Evolutionary conservation across 441 rosid species (phyloP), one percentile per base, ranked within the genome.

Genomic region (Adansonia grandidieri): DNA sequence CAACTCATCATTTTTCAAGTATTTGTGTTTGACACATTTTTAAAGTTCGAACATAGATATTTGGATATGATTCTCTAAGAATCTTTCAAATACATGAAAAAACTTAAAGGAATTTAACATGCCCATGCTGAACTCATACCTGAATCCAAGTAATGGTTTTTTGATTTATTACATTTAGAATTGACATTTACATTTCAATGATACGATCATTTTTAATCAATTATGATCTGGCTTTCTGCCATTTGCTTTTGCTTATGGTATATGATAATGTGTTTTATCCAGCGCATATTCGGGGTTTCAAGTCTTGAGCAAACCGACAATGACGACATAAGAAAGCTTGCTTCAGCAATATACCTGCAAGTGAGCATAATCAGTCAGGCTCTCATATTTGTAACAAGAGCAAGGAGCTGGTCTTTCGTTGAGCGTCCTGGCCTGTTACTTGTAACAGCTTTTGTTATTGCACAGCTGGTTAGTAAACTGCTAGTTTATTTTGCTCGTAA

Each of bases 291-390:
- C 65, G 86, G 87, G 63, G 91, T 88, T 62, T 47, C 88, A 60
- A 89, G 91, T 82, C 91, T 91, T 69, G 83, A 84, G 77, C 32
- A 82, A 53, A 53, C 61, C 17, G 85, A 83, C 64, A n/a, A 5
- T 3, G 71, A 80, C 7, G 80, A 82, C 80, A 37, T 78, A 37
- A 82, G 82, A 78, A 88, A 81, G 87, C 93, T 89, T 47, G 91
- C 92, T 50, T 83, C 92, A 1, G 91, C 87, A 5, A 48, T 88
- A 53, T 88, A 84, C 77, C 84, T 88, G 61, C 91, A 88, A 87
- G 91, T 86, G 63, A 86, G 91, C 80, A 85, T 84, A 2, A 80
- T 87, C 61, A 88, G 91, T 73, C 91, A 88, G 80, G 91, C 91
- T 72, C 88, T 88, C 60, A 88, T 88, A 78, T 85, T 86, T 9